Conservation (phyloP, 192 early-diverging fungal species). For the Martensiomyces pterosporus region DNA sequence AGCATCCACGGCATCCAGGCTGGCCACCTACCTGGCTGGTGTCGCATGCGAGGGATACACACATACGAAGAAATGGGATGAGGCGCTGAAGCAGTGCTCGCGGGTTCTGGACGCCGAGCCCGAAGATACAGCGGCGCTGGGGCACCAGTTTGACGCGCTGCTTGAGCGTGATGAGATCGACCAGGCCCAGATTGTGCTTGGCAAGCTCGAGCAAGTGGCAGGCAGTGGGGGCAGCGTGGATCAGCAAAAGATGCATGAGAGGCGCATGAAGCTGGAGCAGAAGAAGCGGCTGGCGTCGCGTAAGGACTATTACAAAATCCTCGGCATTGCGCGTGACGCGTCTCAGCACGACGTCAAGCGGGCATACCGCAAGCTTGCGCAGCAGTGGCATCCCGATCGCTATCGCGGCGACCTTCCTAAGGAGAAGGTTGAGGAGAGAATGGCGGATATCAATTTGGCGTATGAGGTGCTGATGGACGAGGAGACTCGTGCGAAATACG, state of each 20-base stretch:
- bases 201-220: conserved; percentile 61
- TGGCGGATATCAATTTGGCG: conserved; percentile 90
- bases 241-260: conserved; percentile 52
- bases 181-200: conserved; percentile 68
- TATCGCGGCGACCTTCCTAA: conserved; percentile 70
- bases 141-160: conserved; percentile 65
- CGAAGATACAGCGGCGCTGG: conserved; percentile 67
- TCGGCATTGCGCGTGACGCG: conserved; percentile 75
- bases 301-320: conserved; percentile 95
- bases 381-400: conserved; percentile 82
- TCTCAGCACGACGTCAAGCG: conserved; percentile 79
- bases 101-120: conserved; percentile 66
- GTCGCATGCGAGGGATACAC: conserved; percentile 45
- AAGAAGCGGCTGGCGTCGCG: conserved; percentile 45
- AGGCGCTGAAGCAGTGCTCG: conserved; percentile 63
- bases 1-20: conserved; percentile 26
- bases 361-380: conserved; percentile 85
- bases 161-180: conserved; percentile 72
- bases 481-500: conserved; percentile 61
- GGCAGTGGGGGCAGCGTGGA: conserved; percentile 31
- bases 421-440: conserved; percentile 80
- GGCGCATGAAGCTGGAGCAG: conserved; percentile 46
- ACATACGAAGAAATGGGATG: conserved; percentile 49
- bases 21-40: conserved; percentile 30
- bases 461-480: conserved; percentile 79